Evolutionary conservation across 2,329 filamentous ascomycete genomes (phyloP).

Genomic region (Fusarium subtropicale): DNA sequence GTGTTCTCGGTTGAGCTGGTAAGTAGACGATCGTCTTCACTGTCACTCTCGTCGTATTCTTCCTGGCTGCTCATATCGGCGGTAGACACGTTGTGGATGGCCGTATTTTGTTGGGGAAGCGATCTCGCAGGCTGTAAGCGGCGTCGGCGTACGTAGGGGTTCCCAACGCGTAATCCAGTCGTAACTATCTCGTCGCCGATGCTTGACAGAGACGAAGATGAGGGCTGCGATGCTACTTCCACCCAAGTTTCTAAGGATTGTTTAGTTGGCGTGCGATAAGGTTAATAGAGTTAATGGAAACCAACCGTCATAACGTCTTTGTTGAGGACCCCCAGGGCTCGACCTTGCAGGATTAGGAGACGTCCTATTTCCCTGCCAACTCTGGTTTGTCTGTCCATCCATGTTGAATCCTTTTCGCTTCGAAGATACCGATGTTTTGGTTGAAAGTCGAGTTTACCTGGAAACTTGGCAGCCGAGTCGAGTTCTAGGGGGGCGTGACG

Average conservation of each 20-base stretch:
- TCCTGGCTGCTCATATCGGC: constrained; percentile 82
- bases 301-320: constrained; percentile 55
- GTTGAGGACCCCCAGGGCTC: constrained; percentile 49
- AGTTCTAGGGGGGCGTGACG: constrained; percentile 29
- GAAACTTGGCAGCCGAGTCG: constrained; percentile 30
- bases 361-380: constrained; percentile 42
- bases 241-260: constrained; percentile 88
- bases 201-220: constrained; percentile 90
- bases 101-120: constrained; percentile 55
- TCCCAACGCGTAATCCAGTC: constrained; percentile 82
- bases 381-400: constrained; percentile 47
- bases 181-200: constrained; percentile 90
- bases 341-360: constrained; percentile 47
- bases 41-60: constrained; percentile 94
- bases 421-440: constrained; percentile 14
- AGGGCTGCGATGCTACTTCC: constrained; percentile 91
- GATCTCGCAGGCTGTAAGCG: constrained; percentile 55
- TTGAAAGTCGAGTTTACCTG: constrained; percentile 15
- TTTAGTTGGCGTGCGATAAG: constrained; percentile 30
- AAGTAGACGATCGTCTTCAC: constrained; percentile 79
- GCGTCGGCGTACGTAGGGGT: constrained; percentile 71
- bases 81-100: constrained; percentile 56
- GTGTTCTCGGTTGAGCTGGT: constrained; percentile 69
- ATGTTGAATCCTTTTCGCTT: constrained; percentile 37
- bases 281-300: constrained; percentile 13